phyloP scores from a whole-genome alignment of 208 protist species.

The Crithidia fasciculata region DNA sequence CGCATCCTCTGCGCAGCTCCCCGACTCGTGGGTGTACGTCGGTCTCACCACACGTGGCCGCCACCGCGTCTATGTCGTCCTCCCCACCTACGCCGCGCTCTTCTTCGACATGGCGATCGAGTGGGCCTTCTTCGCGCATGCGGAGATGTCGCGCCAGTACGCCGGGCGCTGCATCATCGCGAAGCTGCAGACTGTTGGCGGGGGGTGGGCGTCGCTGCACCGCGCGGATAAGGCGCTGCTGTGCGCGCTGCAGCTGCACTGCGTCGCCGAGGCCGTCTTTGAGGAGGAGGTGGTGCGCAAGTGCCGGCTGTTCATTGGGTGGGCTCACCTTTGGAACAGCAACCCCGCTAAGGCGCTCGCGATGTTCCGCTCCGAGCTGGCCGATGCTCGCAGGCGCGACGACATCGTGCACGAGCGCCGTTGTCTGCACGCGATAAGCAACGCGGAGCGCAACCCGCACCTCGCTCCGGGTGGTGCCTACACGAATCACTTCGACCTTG shows the following conservation, averaged over 20 bases:
- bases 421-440: constrained; percentile 59
- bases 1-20: too few species aligned
- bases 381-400: constrained; percentile 25
- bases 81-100: constrained; percentile 39
- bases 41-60: background rate
- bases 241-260: constrained; percentile 58
- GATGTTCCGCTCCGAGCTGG: constrained; percentile 49
- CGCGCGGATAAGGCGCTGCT: constrained; percentile 58
- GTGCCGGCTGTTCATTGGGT: constrained; percentile 77
- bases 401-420: constrained; percentile 62
- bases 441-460: constrained; percentile 41
- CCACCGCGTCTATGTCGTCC: constrained; percentile 29
- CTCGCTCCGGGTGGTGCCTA: constrained; percentile 20
- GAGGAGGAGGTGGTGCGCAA: constrained; percentile 55
- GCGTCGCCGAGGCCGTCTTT: constrained; percentile 35
- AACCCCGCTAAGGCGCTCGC: constrained; percentile 36
- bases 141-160: constrained; percentile 65
- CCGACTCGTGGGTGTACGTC: constrained; percentile 7
- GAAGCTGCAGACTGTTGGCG: constrained; percentile 67
- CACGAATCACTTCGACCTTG: constrained; percentile 36
- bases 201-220: constrained; percentile 79
- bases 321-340: constrained; percentile 74
- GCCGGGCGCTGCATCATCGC: constrained; percentile 48
- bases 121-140: constrained; percentile 49
- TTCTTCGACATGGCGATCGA: constrained; percentile 44